Evolutionary conservation across 164 flowering plant genomes (phyloP).

Genomic region (Platanus orientalis): DNA sequence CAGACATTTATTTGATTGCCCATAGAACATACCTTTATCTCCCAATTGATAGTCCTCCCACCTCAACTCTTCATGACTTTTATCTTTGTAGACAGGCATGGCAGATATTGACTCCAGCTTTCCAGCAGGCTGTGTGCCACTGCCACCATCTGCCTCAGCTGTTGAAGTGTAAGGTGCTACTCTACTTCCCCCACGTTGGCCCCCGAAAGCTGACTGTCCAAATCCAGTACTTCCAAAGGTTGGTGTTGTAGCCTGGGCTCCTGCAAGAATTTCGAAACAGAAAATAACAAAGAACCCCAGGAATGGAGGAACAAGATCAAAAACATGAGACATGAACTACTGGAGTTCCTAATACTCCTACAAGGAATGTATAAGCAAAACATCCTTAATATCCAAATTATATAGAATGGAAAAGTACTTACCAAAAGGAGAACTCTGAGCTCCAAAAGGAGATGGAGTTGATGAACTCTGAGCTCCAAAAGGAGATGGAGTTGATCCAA

Average conservation of each 20-base stretch:
- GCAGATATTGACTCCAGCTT: conserved; percentile 95
- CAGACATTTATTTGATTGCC: not conserved
- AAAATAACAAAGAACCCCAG: not conserved
- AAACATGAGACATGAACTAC: not conserved
- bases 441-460: conserved; percentile 57
- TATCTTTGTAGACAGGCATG: conserved; percentile 89
- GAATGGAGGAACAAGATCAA: not conserved
- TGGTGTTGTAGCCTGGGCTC: conserved; percentile 58
- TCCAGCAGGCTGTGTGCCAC: conserved; percentile 54
- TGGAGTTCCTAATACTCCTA: not conserved
- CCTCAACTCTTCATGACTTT: conserved; percentile 94
- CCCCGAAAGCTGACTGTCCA: conserved; percentile 65
- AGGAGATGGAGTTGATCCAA: conserved; percentile 51
- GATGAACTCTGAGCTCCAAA: conserved; percentile 66
- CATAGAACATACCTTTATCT: conserved; percentile 59
- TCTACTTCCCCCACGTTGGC: conserved; percentile 80
- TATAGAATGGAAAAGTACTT: conserved; percentile 14
- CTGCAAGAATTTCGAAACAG: conserved; percentile 32
- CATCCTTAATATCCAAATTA: not conserved
- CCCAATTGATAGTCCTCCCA: conserved; percentile 98
- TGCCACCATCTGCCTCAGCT: conserved; percentile 55
- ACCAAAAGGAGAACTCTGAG: conserved; percentile 66
- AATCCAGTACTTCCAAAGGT: conserved; percentile 60
- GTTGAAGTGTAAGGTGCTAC: conserved; percentile 63
- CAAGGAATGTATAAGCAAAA: not conserved